phyloP scores from a whole-genome alignment of 2,329 filamentous ascomycete species.

The Penicillium sp. region DNA sequence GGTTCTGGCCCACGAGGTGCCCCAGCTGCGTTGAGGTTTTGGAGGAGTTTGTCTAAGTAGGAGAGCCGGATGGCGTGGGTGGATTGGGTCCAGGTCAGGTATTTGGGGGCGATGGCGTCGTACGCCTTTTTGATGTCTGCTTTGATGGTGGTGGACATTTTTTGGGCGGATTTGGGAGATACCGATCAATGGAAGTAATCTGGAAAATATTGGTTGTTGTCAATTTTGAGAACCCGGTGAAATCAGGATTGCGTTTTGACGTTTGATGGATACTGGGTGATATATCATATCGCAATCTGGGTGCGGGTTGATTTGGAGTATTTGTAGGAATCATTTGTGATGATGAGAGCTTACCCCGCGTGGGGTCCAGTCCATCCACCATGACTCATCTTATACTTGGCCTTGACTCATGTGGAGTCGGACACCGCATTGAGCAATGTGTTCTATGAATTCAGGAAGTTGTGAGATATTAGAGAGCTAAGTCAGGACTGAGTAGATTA shows the following conservation, averaged over 20 bases:
- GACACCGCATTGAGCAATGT: not conserved
- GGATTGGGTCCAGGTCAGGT: slow-evolving; percentile 38
- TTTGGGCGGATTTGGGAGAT: not conserved
- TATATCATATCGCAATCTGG: not conserved
- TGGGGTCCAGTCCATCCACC: not conserved
- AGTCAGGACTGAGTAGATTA: not conserved
- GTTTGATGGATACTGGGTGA: not conserved
- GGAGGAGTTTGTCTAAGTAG: slow-evolving; percentile 35
- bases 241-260: not conserved
- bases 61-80: slow-evolving; percentile 31
- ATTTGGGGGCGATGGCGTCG: slow-evolving; percentile 39
- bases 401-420: not conserved
- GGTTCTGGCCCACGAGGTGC: too few relatives aligned
- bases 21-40: slow-evolving; percentile 6
- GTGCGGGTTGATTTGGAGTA: not conserved
- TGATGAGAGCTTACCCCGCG: not conserved
- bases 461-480: not conserved
- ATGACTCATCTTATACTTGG: not conserved
- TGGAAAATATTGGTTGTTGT: too few relatives aligned
- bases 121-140: slow-evolving; percentile 31
- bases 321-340: not conserved
- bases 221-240: not conserved
- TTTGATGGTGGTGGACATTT: slow-evolving; percentile 12
- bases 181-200: not conserved
- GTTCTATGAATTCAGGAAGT: not conserved